A percentile compares a stretch with the other conserved stretches of the same genome.
These are phyloP conservation scores for Alternaria infectoria DNA, from an alignment of 2,329 filamentous ascomycete species.

Conservation along the genomic window DNA sequence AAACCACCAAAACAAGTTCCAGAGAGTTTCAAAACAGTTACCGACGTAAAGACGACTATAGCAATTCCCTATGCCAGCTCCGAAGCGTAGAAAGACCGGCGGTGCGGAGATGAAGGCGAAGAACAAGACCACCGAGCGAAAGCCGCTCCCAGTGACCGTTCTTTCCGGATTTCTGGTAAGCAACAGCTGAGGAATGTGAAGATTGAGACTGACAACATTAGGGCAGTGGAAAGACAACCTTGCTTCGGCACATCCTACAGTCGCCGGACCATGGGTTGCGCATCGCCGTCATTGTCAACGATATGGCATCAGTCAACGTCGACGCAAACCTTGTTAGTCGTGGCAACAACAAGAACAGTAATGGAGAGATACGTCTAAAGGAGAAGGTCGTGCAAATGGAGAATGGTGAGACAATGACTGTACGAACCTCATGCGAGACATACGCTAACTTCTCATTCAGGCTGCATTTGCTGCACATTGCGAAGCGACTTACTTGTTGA, in stretches of 20 bases:
- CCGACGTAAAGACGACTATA: not conserved
- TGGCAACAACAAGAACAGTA: constrained; percentile 11
- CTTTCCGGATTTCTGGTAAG: constrained; percentile 65
- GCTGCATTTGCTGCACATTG: constrained; percentile 78
- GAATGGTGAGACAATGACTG: constrained; percentile 40
- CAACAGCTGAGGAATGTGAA: not conserved
- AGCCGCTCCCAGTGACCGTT: constrained; percentile 63
- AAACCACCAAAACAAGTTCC: constrained; percentile 13
- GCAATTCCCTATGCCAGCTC: constrained; percentile 20
- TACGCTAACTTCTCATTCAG: constrained; percentile 37
- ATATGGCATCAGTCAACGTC: constrained; percentile 68
- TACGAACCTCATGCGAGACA: not conserved
- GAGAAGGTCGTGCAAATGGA: constrained; percentile 72
- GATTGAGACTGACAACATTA: constrained; percentile 35
- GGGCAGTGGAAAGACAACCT: constrained; percentile 74
- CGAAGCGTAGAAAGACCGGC: constrained; percentile 27
- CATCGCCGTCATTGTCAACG: constrained; percentile 76
- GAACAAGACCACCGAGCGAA: constrained; percentile 15
- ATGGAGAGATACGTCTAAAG: constrained; percentile 59
- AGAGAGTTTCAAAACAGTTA: not conserved
- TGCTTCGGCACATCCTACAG: constrained; percentile 71
- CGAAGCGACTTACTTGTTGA: constrained; percentile 74
- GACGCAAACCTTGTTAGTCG: constrained; percentile 67
- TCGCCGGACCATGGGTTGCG: constrained; percentile 68
- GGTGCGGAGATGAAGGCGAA: constrained; percentile 11